Conservation (phyloP, 306 rosid genomes). For the Dalbergia cochinchinensis region DNA sequence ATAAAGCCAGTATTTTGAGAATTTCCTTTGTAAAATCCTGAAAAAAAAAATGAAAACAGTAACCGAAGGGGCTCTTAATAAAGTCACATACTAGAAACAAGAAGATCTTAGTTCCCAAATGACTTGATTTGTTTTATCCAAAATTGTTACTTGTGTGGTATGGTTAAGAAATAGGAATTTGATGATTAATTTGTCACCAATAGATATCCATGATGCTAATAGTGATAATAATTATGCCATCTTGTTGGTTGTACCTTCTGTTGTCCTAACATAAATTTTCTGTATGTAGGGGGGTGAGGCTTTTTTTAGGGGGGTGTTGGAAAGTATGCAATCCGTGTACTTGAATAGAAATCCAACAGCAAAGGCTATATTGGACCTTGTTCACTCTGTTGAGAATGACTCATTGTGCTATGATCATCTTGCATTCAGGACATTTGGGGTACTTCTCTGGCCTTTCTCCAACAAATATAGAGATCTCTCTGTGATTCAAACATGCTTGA, state of each 20-base stretch:
- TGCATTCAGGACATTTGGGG: constrained; percentile 97
- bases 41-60: too few relatives aligned
- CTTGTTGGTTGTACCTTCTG: constrained; percentile 1
- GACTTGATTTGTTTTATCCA: not conserved
- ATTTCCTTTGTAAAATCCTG: too few relatives aligned
- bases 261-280: not conserved
- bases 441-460: constrained; percentile 46
- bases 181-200: constrained; percentile 17
- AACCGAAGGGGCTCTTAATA: not conserved
- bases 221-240: not conserved
- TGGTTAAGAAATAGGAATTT: not conserved
- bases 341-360: constrained; percentile 91
- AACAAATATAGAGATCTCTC: not conserved
- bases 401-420: constrained; percentile 83
- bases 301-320: constrained; percentile 78
- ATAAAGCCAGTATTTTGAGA: too few relatives aligned
- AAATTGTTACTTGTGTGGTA: not conserved
- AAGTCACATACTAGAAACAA: not conserved
- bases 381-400: constrained; percentile 64
- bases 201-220: not conserved
- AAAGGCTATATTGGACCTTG: constrained; percentile 81
- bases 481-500: constrained; percentile 8
- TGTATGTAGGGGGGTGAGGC: constrained; percentile 73
- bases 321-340: constrained; percentile 79
- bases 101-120: not conserved